Evolutionary conservation across 2,329 filamentous ascomycete species (phyloP).

Genomic region (Gnomoniopsis sp.): DNA sequence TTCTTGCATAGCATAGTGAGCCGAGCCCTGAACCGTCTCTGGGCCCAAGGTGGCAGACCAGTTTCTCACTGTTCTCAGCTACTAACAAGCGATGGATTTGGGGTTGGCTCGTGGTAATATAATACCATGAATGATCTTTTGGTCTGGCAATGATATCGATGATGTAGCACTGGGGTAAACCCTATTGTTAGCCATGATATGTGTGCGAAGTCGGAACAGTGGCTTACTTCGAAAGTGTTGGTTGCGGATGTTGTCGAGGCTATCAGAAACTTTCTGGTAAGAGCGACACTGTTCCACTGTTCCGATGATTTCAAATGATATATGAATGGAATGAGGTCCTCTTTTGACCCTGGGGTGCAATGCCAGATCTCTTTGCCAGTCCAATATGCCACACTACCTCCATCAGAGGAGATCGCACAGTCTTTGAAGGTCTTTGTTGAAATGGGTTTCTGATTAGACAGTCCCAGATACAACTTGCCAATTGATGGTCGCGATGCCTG

Average conservation of each 20-base stretch:
- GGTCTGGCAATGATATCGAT: no score
- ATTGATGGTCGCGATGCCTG: no score
- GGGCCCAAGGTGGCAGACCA: slow-evolving; percentile 24
- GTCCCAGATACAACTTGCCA: no score
- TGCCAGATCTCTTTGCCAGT: slow-evolving; percentile 26
- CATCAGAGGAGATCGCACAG: slow-evolving; percentile 26
- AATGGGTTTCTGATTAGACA: no score
- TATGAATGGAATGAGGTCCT: no score
- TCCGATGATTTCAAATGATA: no score
- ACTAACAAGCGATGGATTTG: slow-evolving; percentile 20
- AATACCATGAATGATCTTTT: slow-evolving; percentile 1
- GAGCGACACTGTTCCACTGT: slow-evolving; percentile 19
- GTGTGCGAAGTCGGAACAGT: neutral
- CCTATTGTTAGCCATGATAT: neutral
- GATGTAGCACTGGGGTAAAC: slow-evolving; percentile 22
- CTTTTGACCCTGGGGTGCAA: slow-evolving; percentile 20
- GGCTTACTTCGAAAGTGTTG: slow-evolving; percentile 18
- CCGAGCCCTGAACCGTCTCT: slow-evolving; percentile 16
- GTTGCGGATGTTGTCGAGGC: slow-evolving; percentile 24
- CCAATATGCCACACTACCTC: slow-evolving; percentile 27
- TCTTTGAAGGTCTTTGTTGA: slow-evolving; percentile 25
- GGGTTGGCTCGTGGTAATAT: slow-evolving; percentile 16
- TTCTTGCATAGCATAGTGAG: slow-evolving; percentile 11
- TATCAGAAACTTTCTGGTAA: slow-evolving; percentile 22
- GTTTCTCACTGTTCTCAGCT: slow-evolving; percentile 18